A percentile compares a stretch with the other conserved stretches of the same genome.
These are phyloP conservation scores for Phytophthora aleatoria DNA, from an alignment of 352 stramenopile genomes.

Conservation along the genomic window DNA sequence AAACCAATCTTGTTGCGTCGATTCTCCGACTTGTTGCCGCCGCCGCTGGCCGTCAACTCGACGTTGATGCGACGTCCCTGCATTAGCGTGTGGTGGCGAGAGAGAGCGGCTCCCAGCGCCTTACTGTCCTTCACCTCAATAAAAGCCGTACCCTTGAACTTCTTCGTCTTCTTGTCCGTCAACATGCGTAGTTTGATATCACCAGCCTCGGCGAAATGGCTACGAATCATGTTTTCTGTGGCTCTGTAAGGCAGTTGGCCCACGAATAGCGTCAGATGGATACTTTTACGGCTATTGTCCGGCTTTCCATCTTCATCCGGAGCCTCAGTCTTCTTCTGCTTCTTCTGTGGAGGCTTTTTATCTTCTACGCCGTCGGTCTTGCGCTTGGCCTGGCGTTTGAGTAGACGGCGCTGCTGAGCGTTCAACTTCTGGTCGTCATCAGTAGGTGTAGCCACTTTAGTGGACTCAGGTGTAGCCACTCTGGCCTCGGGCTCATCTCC, in stretches of 20 bases:
- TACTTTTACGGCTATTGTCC: conserved; percentile 50
- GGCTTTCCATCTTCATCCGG: conserved; percentile 27
- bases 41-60: conserved; percentile 82
- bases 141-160: conserved; percentile 86
- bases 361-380: conserved; percentile 33
- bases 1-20: conserved; percentile 70
- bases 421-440: conserved; percentile 32
- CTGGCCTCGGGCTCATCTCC: conserved; percentile 2
- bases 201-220: conserved; percentile 77
- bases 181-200: conserved; percentile 82
- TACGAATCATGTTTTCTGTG: conserved; percentile 63
- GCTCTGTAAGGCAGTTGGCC: conserved; percentile 81
- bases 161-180: conserved; percentile 84
- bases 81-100: conserved; percentile 80
- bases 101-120: conserved; percentile 75
- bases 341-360: conserved; percentile 16
- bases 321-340: conserved; percentile 27
- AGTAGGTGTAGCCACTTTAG: conserved; percentile 1
- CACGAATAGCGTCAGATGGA: conserved; percentile 88
- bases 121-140: conserved; percentile 88
- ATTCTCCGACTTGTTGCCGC: conserved; percentile 83
- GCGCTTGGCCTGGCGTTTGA: conserved; percentile 50
- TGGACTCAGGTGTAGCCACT: neutral
- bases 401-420: conserved; percentile 59
- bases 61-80: conserved; percentile 87